A percentile compares a stretch with the other conserved stretches of the same genome.
Evolutionary conservation across 2,329 filamentous ascomycete species (phyloP).

Genomic region (Hymenoscyphus scutula): DNA sequence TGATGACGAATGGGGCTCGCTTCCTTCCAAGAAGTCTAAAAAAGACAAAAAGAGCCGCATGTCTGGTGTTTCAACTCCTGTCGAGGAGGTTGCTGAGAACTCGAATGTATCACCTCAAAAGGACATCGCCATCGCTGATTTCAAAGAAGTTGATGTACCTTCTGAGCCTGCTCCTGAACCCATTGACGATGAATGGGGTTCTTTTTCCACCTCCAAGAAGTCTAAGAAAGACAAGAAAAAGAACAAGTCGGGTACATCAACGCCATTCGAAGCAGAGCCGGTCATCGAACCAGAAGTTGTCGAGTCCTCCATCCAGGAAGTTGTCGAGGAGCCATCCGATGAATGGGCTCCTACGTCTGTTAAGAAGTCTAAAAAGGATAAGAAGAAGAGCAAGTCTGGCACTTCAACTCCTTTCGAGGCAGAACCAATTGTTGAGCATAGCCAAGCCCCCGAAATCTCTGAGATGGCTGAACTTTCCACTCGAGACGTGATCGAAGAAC

Average conservation of each 20-base stretch:
- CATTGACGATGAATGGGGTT: neutral
- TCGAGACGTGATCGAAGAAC: neutral
- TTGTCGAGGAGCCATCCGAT: neutral
- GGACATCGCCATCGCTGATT: too few relatives aligned
- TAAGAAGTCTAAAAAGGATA: conserved; percentile 38
- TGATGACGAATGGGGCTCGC: conserved; percentile 11
- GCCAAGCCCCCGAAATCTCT: neutral
- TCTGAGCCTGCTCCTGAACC: neutral
- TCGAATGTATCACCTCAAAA: neutral
- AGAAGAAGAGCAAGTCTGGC: conserved; percentile 23
- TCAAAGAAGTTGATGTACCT: too few relatives aligned
- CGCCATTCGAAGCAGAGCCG: conserved; percentile 14
- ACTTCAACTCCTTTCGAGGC: conserved; percentile 10
- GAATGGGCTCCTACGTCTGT: conserved; percentile 2
- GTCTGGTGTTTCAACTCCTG: conserved; percentile 20
- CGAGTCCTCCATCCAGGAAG: too few relatives aligned
- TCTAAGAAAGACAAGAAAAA: conserved; percentile 28
- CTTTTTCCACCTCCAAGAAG: conserved; percentile 14
- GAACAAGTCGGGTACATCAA: conserved; percentile 20
- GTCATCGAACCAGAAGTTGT: neutral
- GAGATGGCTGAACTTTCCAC: neutral
- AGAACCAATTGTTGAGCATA: neutral
- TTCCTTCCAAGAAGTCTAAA: conserved; percentile 14
- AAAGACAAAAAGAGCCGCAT: conserved; percentile 35
- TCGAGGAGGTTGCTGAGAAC: conserved; percentile 7